These are phyloP conservation scores for Lasiodiplodia sp. DNA, from an alignment of 2,329 filamentous ascomycete species.

Conservation along the genomic window DNA sequence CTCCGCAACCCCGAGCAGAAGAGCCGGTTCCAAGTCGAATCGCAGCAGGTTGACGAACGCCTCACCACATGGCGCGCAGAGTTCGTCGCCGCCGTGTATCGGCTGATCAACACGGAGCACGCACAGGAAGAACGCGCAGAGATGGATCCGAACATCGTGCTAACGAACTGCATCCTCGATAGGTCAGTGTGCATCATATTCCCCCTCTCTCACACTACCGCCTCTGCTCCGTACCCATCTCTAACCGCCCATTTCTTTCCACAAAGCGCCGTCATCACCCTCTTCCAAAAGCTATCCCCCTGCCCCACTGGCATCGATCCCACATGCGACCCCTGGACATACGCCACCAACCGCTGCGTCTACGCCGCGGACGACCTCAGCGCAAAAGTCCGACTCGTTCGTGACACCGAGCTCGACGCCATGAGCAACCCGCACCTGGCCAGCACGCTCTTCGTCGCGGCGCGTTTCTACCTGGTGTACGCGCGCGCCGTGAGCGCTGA, in stretches of 20 bases:
- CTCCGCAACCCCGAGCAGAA: constrained; percentile 35
- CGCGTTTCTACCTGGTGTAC: constrained; percentile 40
- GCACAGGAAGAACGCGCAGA: constrained; percentile 32
- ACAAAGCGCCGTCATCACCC: constrained; percentile 35
- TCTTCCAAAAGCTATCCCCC: constrained; percentile 37
- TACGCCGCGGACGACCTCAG: constrained; percentile 39
- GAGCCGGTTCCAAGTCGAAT: constrained; percentile 37
- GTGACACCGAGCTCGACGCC: constrained; percentile 34
- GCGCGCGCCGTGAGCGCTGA: constrained; percentile 32
- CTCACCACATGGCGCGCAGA: constrained; percentile 37
- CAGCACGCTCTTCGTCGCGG: constrained; percentile 37
- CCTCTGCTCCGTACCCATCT: not conserved
- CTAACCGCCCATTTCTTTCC: not conserved
- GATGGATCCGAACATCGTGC: constrained; percentile 38
- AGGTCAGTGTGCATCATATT: constrained; percentile 25
- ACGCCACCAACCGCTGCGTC: constrained; percentile 39
- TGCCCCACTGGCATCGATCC: constrained; percentile 35
- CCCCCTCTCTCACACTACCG: not conserved
- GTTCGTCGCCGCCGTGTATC: constrained; percentile 35
- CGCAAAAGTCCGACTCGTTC: constrained; percentile 34
- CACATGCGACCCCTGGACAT: constrained; percentile 37
- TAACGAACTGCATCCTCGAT: constrained; percentile 38
- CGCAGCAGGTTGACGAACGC: constrained; percentile 37
- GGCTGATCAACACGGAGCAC: constrained; percentile 30
- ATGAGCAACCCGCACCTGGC: constrained; percentile 37